Evolutionary conservation across 2,329 filamentous ascomycete species (phyloP).

Genomic region (Paraphoma sp.): DNA sequence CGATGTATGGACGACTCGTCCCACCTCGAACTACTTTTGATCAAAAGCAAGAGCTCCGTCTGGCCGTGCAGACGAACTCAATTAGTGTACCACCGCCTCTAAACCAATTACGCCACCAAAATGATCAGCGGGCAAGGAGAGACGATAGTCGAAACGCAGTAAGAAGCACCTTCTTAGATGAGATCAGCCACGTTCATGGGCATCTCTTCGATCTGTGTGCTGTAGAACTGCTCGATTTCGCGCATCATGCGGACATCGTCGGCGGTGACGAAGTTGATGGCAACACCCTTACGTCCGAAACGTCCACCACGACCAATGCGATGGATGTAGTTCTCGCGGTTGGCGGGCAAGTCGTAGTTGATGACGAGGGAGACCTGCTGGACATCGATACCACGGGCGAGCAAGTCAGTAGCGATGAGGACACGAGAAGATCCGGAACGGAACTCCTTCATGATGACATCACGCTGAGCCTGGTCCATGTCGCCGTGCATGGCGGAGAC

Average conservation of each 20-base stretch:
- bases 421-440: slow-evolving; percentile 98
- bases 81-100: slow-evolving; percentile 42
- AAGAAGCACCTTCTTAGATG: slow-evolving; percentile 45
- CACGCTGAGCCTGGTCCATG: slow-evolving; percentile 97
- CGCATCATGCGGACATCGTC: slow-evolving; percentile 99
- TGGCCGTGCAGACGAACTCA: slow-evolving; percentile 40
- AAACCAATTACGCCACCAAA: slow-evolving; percentile 31
- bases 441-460: slow-evolving; percentile 99
- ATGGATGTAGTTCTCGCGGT: slow-evolving; percentile 99
- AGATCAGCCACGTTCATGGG: slow-evolving; percentile 82
- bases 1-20: slow-evolving; percentile 42
- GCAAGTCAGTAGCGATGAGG: slow-evolving; percentile 94
- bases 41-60: slow-evolving; percentile 34
- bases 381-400: slow-evolving; percentile 99
- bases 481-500: slow-evolving; percentile 99
- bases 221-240: slow-evolving; percentile 99
- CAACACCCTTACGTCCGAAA: slow-evolving; percentile 99
- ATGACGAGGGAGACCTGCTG: slow-evolving; percentile 99
- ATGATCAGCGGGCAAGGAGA: slow-evolving; percentile 29
- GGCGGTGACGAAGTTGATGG: slow-evolving; percentile 99
- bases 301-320: slow-evolving; percentile 99
- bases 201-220: slow-evolving; percentile 99
- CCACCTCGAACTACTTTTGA: slow-evolving; percentile 46
- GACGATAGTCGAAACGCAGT: slow-evolving; percentile 34
- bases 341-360: slow-evolving; percentile 99